phyloP scores from a whole-genome alignment of 148 eudicot species.

The Polygonum maritimum region DNA sequence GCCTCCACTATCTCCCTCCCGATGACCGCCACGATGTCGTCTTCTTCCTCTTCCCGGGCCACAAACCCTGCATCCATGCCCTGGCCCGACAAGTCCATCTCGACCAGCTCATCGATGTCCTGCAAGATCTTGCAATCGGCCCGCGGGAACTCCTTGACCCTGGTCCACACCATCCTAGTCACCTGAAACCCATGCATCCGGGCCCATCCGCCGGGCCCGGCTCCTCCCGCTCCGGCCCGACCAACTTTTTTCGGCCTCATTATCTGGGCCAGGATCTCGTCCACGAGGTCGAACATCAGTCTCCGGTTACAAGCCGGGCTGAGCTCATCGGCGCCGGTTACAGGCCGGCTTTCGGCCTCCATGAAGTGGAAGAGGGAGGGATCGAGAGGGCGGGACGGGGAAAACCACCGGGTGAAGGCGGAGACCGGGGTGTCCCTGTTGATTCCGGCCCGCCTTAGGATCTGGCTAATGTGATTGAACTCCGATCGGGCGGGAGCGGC shows the following conservation, averaged over 20 bases:
- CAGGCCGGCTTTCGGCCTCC: constrained; percentile 20
- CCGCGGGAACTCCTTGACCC: constrained; percentile 34
- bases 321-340: neutral
- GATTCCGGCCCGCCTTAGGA: constrained; percentile 54
- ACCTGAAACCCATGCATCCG: constrained; percentile 32
- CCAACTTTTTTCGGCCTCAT: constrained; percentile 26
- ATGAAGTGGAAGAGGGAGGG: constrained; percentile 55
- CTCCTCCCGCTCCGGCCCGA: neutral
- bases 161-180: constrained; percentile 29
- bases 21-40: constrained; percentile 41
- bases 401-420: constrained; percentile 44
- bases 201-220: neutral
- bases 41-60: constrained; percentile 44
- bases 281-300: constrained; percentile 52
- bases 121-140: constrained; percentile 54
- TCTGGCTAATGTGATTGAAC: constrained; percentile 44
- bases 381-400: constrained; percentile 56
- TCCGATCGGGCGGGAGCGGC: constrained; percentile 16
- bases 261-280: constrained; percentile 48
- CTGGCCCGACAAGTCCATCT: constrained; percentile 29
- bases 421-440: constrained; percentile 37
- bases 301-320: constrained; percentile 34
- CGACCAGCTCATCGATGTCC: constrained; percentile 68
- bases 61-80: neutral
- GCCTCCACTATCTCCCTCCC: constrained; percentile 46